phyloP scores from a whole-genome alignment of 2,329 filamentous ascomycete species.

The Cyphellophora europaea region DNA sequence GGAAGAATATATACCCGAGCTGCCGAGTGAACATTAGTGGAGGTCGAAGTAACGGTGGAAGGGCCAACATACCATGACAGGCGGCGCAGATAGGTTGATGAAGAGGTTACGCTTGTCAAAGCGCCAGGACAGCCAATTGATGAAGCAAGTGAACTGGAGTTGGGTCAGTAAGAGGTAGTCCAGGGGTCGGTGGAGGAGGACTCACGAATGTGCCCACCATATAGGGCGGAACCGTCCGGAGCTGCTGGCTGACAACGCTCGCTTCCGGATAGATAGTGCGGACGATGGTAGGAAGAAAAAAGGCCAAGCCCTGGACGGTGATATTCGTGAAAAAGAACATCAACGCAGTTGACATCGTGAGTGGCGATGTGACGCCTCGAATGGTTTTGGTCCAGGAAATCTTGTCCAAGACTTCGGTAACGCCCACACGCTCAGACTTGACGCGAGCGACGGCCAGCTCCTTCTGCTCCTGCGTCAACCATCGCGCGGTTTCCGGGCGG shows the following conservation, averaged over 20 bases:
- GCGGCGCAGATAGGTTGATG: constrained; percentile 49
- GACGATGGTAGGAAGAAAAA: constrained; percentile 64
- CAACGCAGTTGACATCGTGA: constrained; percentile 47
- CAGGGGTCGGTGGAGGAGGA: too few species aligned
- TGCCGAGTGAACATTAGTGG: too few species aligned
- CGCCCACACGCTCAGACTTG: constrained; percentile 57
- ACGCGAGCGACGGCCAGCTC: constrained; percentile 56
- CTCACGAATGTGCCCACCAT: constrained; percentile 56
- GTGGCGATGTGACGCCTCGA: constrained; percentile 55
- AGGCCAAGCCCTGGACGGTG: constrained; percentile 61
- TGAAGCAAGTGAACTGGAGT: constrained; percentile 54
- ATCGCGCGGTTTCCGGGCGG: constrained; percentile 56
- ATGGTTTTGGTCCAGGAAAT: constrained; percentile 51
- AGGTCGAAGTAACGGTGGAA: too few species aligned
- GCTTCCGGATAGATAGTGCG: constrained; percentile 54
- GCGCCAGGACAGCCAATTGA: constrained; percentile 54
- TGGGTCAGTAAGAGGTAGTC: too few species aligned
- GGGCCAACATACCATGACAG: too few species aligned
- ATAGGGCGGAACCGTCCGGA: constrained; percentile 63
- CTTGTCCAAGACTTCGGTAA: constrained; percentile 54
- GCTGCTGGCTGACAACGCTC: constrained; percentile 53
- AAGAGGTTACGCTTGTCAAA: constrained; percentile 52
- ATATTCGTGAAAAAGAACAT: constrained; percentile 60
- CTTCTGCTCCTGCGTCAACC: constrained; percentile 58
- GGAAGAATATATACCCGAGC: constrained; percentile 63